A percentile compares a stretch with the other conserved stretches of the same genome.
These are phyloP conservation scores for Pyrus communis DNA, from an alignment of 306 rosid genomes.

Conservation along the genomic window DNA sequence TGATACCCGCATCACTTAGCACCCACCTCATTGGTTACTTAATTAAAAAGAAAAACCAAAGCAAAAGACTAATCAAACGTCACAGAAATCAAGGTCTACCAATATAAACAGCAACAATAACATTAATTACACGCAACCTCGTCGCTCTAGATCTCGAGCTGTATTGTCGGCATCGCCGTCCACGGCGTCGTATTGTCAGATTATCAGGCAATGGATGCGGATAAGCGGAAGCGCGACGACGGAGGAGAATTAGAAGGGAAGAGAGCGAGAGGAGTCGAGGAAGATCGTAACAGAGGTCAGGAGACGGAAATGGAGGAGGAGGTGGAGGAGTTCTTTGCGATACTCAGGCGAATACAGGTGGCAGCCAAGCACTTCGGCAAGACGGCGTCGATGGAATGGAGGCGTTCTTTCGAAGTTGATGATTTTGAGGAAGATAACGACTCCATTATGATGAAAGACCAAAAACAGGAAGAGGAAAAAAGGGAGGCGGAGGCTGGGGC, in stretches of 20 bases:
- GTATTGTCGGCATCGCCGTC: not conserved
- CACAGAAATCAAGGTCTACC: not conserved
- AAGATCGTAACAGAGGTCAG: not conserved
- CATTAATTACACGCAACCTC: not conserved
- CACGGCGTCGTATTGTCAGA: not conserved
- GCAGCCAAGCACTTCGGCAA: constrained; percentile 31
- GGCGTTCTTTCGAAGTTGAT: constrained; percentile 1
- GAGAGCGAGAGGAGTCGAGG: not conserved
- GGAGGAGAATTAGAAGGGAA: not conserved
- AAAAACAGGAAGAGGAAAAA: not conserved
- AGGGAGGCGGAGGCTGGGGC: not conserved
- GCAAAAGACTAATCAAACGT: not conserved
- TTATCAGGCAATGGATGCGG: constrained; percentile 7
- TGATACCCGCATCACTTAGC: not conserved
- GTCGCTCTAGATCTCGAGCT: not conserved
- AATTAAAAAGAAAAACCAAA: not conserved
- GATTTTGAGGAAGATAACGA: constrained; percentile 15
- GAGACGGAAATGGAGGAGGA: constrained; percentile 30
- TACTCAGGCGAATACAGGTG: constrained; percentile 36
- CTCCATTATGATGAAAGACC: not conserved
- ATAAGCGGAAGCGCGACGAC: constrained; percentile 27
- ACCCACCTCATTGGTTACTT: too few species aligned
- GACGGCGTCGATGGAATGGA: constrained; percentile 9
- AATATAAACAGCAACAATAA: not conserved
- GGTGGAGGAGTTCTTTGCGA: constrained; percentile 45